Evolutionary conservation across 2,329 filamentous ascomycete genomes (phyloP).

Genomic region (Drechmeria coniospora): DNA sequence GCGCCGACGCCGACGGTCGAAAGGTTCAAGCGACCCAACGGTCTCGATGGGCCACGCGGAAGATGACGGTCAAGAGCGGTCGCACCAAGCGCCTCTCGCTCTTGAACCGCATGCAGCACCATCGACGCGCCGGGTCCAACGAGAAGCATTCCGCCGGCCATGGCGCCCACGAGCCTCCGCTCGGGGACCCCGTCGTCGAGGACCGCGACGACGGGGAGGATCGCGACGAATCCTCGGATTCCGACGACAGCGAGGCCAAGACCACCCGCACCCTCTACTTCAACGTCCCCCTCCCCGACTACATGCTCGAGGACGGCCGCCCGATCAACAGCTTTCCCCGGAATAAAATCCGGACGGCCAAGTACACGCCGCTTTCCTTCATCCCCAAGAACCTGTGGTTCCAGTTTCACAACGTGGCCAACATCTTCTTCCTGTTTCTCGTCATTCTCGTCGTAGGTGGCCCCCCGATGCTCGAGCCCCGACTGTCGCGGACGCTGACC

Average conservation of each 20-base stretch:
- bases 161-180: slow-evolving; percentile 17
- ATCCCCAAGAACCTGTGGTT: slow-evolving; percentile 94
- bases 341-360: slow-evolving; percentile 96
- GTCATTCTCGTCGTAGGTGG: slow-evolving; percentile 79
- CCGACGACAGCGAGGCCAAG: slow-evolving; percentile 24
- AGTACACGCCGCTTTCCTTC: slow-evolving; percentile 92
- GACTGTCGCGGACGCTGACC: slow-evolving; percentile 1
- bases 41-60: slow-evolving; percentile 92
- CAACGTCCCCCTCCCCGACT: slow-evolving; percentile 64
- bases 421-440: slow-evolving; percentile 94
- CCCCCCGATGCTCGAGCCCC: not conserved
- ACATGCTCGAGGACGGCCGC: slow-evolving; percentile 62
- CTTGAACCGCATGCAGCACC: slow-evolving; percentile 58
- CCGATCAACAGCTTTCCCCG: slow-evolving; percentile 56
- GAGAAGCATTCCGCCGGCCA: slow-evolving; percentile 48
- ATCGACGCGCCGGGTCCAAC: slow-evolving; percentile 37
- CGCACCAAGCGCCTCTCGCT: slow-evolving; percentile 69
- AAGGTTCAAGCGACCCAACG: slow-evolving; percentile 42
- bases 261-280: slow-evolving; percentile 63
- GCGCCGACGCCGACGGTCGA: slow-evolving; percentile 8
- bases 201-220: slow-evolving; percentile 19
- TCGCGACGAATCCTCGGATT: slow-evolving; percentile 18
- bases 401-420: slow-evolving; percentile 97
- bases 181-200: slow-evolving; percentile 15
- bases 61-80: slow-evolving; percentile 60